phyloP scores from a whole-genome alignment of 805 yeast genomes.

The Saccharomycopsis babjevae region DNA sequence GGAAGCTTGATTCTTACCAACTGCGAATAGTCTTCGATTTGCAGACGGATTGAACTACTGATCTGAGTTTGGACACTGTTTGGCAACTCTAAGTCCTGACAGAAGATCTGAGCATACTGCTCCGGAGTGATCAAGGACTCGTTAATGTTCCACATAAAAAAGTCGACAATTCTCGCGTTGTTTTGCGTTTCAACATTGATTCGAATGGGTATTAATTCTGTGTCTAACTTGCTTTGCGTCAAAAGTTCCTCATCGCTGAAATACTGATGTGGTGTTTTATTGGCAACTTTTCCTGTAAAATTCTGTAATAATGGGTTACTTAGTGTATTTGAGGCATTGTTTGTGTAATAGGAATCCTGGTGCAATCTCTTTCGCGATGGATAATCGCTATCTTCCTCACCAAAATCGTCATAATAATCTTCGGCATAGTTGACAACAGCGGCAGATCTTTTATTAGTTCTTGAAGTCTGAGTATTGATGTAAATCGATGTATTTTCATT shows the following conservation, averaged over 20 bases:
- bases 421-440: slow-evolving; percentile 77
- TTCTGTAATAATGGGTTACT: slow-evolving; percentile 23
- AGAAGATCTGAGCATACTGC: slow-evolving; percentile 61
- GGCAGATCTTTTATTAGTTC: slow-evolving; percentile 67
- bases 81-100: slow-evolving; percentile 78
- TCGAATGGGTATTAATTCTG: slow-evolving; percentile 57
- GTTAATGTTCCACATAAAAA: slow-evolving; percentile 64
- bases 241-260: not conserved
- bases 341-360: not conserved
- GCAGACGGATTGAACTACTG: slow-evolving; percentile 63
- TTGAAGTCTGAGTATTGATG: slow-evolving; percentile 62
- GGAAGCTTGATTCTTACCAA: slow-evolving; percentile 61
- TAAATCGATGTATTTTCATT: slow-evolving; percentile 66
- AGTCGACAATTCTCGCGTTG: slow-evolving; percentile 42
- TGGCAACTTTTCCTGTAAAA: slow-evolving; percentile 31
- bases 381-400: slow-evolving; percentile 26
- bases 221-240: slow-evolving; percentile 4
- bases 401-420: slow-evolving; percentile 44
- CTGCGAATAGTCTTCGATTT: slow-evolving; percentile 64
- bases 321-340: slow-evolving; percentile 16
- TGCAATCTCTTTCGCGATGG: not conserved
- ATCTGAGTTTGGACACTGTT: slow-evolving; percentile 51
- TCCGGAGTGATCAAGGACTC: slow-evolving; percentile 63
- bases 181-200: slow-evolving; percentile 50
- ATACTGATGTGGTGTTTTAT: slow-evolving; percentile 27